phyloP scores from a whole-genome alignment of 148 eudicot species.

The Agrostemma githago region DNA sequence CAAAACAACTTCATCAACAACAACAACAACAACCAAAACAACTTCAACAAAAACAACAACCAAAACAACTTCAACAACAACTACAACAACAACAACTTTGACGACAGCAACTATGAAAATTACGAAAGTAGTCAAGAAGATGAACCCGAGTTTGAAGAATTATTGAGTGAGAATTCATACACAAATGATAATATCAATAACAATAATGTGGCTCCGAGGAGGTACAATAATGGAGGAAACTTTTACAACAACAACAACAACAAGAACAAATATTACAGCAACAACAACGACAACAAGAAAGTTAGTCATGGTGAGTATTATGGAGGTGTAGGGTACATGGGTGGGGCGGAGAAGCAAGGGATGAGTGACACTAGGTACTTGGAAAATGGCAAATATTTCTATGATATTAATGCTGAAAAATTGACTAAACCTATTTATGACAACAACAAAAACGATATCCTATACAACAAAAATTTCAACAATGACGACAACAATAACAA shows the following conservation, averaged over 20 bases:
- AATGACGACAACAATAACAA: slow-evolving; percentile 28
- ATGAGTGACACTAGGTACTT: slow-evolving; percentile 85
- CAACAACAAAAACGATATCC: slow-evolving; percentile 25
- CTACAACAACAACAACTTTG: slow-evolving; percentile 6
- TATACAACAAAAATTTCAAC: slow-evolving; percentile 32
- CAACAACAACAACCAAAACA: background rate
- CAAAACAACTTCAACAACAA: slow-evolving; percentile 7
- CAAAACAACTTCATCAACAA: slow-evolving; percentile 7
- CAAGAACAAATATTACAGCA: background rate
- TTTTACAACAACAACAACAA: background rate
- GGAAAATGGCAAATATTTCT: slow-evolving; percentile 68
- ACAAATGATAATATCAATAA: slow-evolving; percentile 6
- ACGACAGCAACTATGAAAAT: slow-evolving; percentile 7
- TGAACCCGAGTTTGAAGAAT: slow-evolving; percentile 18
- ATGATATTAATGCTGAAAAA: slow-evolving; percentile 38
- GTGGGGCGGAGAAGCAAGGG: slow-evolving; percentile 47
- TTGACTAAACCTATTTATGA: slow-evolving; percentile 16
- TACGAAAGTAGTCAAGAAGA: slow-evolving; percentile 9
- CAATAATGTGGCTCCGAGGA: background rate
- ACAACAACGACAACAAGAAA: slow-evolving; percentile 1
- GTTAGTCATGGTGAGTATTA: background rate
- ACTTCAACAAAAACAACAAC: slow-evolving; percentile 6
- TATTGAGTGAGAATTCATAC: slow-evolving; percentile 19
- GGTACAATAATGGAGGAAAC: background rate
- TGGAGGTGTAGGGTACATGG: slow-evolving; percentile 18